These are phyloP conservation scores for Fusarium duplospermum DNA, from an alignment of 2,329 filamentous ascomycete species.

Conservation along the genomic window DNA sequence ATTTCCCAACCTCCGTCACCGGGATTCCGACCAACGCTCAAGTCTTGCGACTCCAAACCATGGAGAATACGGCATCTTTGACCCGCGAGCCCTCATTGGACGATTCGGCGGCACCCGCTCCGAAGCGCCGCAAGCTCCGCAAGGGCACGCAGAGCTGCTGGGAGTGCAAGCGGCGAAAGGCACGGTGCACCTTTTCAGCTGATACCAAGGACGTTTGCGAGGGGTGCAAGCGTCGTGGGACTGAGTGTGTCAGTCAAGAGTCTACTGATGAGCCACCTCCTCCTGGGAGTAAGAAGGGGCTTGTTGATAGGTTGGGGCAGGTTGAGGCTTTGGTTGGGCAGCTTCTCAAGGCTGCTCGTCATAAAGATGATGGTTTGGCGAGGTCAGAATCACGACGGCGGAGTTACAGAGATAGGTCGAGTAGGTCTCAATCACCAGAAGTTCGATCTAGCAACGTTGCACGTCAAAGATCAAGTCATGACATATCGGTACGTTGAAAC, in stretches of 20 bases:
- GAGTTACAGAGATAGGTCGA: background rate
- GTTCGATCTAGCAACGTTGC: background rate
- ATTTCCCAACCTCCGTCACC: background rate
- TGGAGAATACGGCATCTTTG: constrained; percentile 10
- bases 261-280: constrained; percentile 49
- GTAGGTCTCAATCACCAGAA: background rate
- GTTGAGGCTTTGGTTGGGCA: constrained; percentile 52
- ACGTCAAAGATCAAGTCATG: background rate
- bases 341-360: constrained; percentile 31
- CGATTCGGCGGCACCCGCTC: constrained; percentile 4
- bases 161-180: constrained; percentile 69
- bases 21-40: background rate
- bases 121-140: constrained; percentile 50
- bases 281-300: constrained; percentile 23
- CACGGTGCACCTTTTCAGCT: constrained; percentile 59
- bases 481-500: background rate
- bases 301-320: constrained; percentile 48
- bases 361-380: background rate
- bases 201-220: constrained; percentile 54
- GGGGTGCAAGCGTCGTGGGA: constrained; percentile 57
- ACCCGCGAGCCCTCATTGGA: constrained; percentile 6
- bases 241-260: constrained; percentile 61
- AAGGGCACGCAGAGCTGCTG: constrained; percentile 70
- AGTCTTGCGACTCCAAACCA: background rate
- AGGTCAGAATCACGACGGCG: background rate